A percentile compares a stretch with the other conserved stretches of the same genome.
phyloP scores from a whole-genome alignment of 257 asterid species.

The Ajuga chamaepitys region DNA sequence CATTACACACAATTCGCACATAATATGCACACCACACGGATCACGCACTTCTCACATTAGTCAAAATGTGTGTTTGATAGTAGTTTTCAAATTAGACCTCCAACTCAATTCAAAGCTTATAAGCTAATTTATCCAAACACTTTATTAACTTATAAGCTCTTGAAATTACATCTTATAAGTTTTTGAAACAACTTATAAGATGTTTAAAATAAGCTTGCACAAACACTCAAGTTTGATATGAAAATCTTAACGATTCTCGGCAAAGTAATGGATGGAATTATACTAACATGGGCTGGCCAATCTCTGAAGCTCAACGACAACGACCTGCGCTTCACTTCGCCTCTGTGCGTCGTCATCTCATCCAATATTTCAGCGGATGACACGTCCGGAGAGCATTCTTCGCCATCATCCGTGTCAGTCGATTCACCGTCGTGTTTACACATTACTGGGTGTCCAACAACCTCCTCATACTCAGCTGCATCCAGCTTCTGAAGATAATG shows the following conservation, averaged over 20 bases:
- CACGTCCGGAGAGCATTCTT: slow-evolving; percentile 26
- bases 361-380: slow-evolving; percentile 63
- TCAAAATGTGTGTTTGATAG: too few species aligned
- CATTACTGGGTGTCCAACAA: slow-evolving; percentile 36
- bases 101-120: too few species aligned
- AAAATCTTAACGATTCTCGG: not conserved
- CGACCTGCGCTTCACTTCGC: slow-evolving; percentile 65
- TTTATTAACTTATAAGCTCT: too few species aligned
- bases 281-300: slow-evolving; percentile 25
- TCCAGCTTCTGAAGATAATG: slow-evolving; percentile 71
- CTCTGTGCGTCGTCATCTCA: slow-evolving; percentile 74
- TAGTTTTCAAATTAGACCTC: too few species aligned
- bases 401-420: slow-evolving; percentile 26
- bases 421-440: slow-evolving; percentile 34
- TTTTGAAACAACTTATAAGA: too few species aligned
- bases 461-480: slow-evolving; percentile 89
- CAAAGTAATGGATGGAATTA: not conserved
- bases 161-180: too few species aligned
- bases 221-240: not conserved
- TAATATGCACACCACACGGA: too few species aligned
- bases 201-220: too few species aligned
- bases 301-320: slow-evolving; percentile 46
- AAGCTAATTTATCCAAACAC: too few species aligned
- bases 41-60: too few species aligned
- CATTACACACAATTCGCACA: too few species aligned